Evolutionary conservation across 768 basidiomycete species (phyloP).

Genomic region (Podaxis rugospora): DNA sequence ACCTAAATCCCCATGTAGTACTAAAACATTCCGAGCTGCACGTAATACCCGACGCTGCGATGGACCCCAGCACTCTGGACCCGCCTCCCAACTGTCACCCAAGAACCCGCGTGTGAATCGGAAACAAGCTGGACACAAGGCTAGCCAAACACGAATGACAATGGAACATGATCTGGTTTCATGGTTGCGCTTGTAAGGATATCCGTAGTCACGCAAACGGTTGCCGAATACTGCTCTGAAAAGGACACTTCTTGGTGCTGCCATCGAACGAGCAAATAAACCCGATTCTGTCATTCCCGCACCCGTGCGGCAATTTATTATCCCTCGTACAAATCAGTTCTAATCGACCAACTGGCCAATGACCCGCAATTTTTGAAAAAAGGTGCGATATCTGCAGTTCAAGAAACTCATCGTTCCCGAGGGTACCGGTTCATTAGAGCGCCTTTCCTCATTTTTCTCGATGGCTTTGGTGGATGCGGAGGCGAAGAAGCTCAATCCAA

Average conservation of each 20-base stretch:
- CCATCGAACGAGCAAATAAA: background rate
- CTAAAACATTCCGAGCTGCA: background rate
- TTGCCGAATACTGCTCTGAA: background rate
- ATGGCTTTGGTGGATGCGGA: background rate
- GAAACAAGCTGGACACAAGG: background rate
- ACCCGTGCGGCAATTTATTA: background rate
- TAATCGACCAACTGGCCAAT: background rate
- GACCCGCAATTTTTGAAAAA: background rate
- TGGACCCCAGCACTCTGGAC: background rate
- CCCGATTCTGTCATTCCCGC: background rate
- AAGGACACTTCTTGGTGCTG: background rate
- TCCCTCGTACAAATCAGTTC: background rate
- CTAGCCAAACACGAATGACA: background rate
- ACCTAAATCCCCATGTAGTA: background rate
- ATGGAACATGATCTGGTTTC: background rate
- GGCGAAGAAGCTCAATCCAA: background rate
- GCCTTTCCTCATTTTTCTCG: background rate
- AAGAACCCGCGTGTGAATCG: background rate
- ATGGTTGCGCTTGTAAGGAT: conserved; percentile 6
- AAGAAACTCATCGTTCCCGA: background rate
- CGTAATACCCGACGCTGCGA: background rate
- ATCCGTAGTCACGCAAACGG: background rate
- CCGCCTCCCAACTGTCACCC: conserved; percentile 1
- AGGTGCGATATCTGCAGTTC: background rate
- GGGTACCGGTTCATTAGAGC: too few relatives aligned